Evolutionary conservation across 108 stramenopile genomes (phyloP), one percentile per base, ranked within the genome.

Genomic region (Nannochloropsis salina): DNA sequence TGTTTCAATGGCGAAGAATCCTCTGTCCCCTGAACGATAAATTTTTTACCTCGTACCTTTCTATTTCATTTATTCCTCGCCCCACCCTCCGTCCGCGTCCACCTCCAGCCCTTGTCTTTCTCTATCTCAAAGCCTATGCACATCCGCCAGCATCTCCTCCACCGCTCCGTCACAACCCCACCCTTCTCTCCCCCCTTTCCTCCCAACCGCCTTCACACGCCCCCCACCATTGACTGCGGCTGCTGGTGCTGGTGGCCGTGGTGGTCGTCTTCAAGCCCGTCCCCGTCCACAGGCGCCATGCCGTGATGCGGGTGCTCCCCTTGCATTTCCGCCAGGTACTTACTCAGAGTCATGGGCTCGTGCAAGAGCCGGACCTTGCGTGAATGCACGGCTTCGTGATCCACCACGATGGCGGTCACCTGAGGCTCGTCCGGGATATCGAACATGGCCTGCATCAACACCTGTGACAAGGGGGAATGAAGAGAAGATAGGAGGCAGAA

Each of bases 361-460:
- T 74, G 61, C 8, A 74, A 74, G 61, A 74, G 61, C 3, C 8
- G 61, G 8, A 74, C 61, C 15, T 74, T 15, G n/a, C 61, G 61
- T n/a, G 61, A 74, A n/a, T 74, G 61, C 15, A 74, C 61, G 6
- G 61, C 15, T 74, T 74, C 61, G n/a, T n/a, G 61, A n/a, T 74
- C 61, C 3, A 74, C 61, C 61, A 74, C 61, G n/a, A 74, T 74
- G 61, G 61, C 61, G 3, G 61, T 74, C 20, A 74, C 61, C 4
- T 74, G 15, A 6, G 61, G 61, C 15, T 74, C 61, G 61, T 74
- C 61, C 20, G 61, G 61, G n/a, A 74, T 74, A 2, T 74, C 61
- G 61, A 74, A 74, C 61, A 74, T 74, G 61, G 61, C 61, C n/a
- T 74, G 61, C 61, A 74, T 74, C 4, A 74, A n/a, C 4, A 74